Base-by-base conservation (phyloP, 2,329 filamentous ascomycete genomes). In the Fusarium sp. region DNA sequence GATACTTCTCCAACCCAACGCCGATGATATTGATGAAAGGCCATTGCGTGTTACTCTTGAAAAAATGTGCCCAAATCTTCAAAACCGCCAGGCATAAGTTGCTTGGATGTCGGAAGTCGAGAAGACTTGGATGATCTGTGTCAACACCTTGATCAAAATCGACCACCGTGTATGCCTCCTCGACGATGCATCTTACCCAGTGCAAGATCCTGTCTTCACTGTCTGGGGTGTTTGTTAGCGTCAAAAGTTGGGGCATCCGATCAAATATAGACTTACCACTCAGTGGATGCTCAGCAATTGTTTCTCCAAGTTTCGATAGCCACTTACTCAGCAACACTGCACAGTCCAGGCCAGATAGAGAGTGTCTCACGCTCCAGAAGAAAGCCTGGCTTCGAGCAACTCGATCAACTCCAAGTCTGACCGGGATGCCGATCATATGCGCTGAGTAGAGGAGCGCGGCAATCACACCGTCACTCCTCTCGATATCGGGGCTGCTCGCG, bases 321-420 rank as follows among this genome's bases (percentile, higher is more conserved):
- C 85, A 86, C 66, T 88, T 89, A 19, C 85, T 86, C 1, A 89
- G 77, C 6, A 89, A 78, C 0, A 89, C 83, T 0, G 86, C 86
- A 25, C 86, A 88, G 71, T 89, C 87, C 1, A 89, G 80, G 2
- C 85, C 85, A 8, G 85, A 87, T 0, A 89, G 80, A 0, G 86
- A 86, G 58, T 89, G 87, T n/a, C 88, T 82, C 5, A 88, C 86
- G 9, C 86, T 87, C 87, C 87, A 89, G 52, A 88, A 86, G 48
- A 88, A 86, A 0, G 86, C 86, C 56, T 89, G 86, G 21, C 86
- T 89, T 21, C 85, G 80, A 0, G 86, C 86, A 1, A 89, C 87
- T 19, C 85, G 83, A 57, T 87, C 86, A 21, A 89, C 84, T 0
- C 87, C 87, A 0, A 89, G 74, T 27, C 87, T 80, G 10, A 89